Evolutionary conservation across 192 early-diverging fungal genomes (phyloP).

Genomic region (Mycoemilia scoparia): DNA sequence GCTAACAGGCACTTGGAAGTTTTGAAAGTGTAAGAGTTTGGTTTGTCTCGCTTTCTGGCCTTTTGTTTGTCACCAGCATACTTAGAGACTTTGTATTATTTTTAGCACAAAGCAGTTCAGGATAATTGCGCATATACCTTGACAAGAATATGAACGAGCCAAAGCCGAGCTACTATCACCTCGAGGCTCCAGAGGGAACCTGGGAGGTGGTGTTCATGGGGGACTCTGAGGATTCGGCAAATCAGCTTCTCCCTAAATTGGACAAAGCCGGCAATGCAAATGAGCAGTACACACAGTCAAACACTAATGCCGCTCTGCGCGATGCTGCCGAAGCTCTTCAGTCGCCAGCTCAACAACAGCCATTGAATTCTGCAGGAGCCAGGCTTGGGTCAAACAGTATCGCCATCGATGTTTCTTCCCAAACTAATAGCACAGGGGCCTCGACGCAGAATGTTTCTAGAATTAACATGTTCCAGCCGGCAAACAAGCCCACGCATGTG

Average conservation of each 20-base stretch:
- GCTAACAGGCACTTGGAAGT: no score
- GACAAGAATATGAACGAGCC: no score
- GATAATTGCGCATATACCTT: no score
- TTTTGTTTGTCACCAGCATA: no score
- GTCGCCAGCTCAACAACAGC: not conserved
- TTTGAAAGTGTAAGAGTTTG: no score
- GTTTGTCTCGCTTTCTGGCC: no score
- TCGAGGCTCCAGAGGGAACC: constrained; percentile 25
- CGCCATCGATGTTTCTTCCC: constrained; percentile 13
- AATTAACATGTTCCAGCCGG: no score
- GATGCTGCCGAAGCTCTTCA: not conserved
- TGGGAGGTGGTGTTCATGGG: constrained; percentile 20
- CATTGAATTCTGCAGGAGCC: not conserved
- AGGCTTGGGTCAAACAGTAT: constrained; percentile 12
- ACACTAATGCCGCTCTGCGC: not conserved
- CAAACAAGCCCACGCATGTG: no score
- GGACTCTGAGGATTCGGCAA: constrained; percentile 21
- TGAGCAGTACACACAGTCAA: constrained; percentile 15
- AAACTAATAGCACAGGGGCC: constrained; percentile 1
- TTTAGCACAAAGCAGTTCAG: no score
- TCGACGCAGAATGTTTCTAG: not conserved
- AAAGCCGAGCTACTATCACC: no score
- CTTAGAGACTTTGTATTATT: no score
- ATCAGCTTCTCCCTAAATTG: constrained; percentile 21
- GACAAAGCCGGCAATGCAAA: constrained; percentile 10